Evolutionary conservation across 345 rosid species (phyloP).

Genomic region (Arabis hirsuta): DNA sequence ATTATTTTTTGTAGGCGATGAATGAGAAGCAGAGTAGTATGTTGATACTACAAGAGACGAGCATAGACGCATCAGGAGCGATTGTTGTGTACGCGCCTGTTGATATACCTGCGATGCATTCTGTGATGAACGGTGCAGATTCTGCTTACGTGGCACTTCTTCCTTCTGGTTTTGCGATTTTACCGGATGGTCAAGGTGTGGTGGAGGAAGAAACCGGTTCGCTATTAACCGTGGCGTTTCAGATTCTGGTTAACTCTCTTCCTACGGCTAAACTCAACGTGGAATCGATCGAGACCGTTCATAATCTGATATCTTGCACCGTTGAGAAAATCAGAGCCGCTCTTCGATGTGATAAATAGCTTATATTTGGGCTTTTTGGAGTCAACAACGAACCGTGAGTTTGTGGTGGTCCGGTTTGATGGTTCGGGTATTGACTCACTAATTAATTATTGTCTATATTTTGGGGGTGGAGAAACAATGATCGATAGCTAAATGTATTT

Average conservation of each 20-base stretch:
- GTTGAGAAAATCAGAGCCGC: slow-evolving; percentile 92
- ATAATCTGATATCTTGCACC: slow-evolving; percentile 90
- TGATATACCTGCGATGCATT: slow-evolving; percentile 93
- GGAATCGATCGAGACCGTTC: slow-evolving; percentile 96
- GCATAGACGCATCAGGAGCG: slow-evolving; percentile 86
- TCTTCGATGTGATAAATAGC: slow-evolving; percentile 62
- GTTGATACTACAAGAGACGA: slow-evolving; percentile 91
- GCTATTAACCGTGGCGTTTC: slow-evolving; percentile 91
- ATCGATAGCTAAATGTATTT: too few relatives aligned
- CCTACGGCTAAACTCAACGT: slow-evolving; percentile 91
- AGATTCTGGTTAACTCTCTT: slow-evolving; percentile 83
- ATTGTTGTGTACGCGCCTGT: slow-evolving; percentile 98
- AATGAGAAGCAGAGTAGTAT: slow-evolving; percentile 86
- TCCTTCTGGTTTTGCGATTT: slow-evolving; percentile 88
- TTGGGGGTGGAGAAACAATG: not conserved
- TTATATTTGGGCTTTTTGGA: slow-evolving; percentile 1
- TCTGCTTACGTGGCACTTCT: slow-evolving; percentile 91
- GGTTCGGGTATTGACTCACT: slow-evolving; percentile 39
- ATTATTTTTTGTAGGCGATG: slow-evolving; percentile 59
- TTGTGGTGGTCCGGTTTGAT: slow-evolving; percentile 6
- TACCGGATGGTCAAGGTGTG: slow-evolving; percentile 52
- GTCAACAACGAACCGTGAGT: slow-evolving; percentile 29
- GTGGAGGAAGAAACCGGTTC: slow-evolving; percentile 75
- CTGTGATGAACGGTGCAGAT: slow-evolving; percentile 96
- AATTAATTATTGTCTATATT: not conserved